A percentile compares a stretch with the other conserved stretches of the same genome.
Evolutionary conservation across 208 protist species (phyloP).

Genomic region (Acanthamoeba royreba): DNA sequence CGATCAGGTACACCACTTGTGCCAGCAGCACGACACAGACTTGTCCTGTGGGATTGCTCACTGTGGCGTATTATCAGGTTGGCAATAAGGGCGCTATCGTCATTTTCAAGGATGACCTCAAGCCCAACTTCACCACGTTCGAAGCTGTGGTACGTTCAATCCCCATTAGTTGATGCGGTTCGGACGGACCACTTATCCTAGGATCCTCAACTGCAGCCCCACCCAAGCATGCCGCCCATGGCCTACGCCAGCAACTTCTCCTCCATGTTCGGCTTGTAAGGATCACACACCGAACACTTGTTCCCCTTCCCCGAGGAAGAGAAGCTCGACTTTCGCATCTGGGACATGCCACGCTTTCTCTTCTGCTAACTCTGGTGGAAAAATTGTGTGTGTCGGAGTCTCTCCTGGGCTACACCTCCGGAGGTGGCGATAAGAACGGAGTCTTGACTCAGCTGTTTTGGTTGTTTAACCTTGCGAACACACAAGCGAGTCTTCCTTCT

Average conservation of each 20-base stretch:
- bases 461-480: too few relatives aligned
- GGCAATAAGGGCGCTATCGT: slow-evolving; percentile 86
- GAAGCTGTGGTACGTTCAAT: slow-evolving; percentile 56
- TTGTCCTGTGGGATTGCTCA: neutral
- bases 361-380: too few relatives aligned
- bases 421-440: too few relatives aligned
- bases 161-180: neutral
- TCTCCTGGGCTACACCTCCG: too few relatives aligned
- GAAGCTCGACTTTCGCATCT: too few relatives aligned
- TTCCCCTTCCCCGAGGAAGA: too few relatives aligned
- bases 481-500: too few relatives aligned
- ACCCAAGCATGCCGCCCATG: slow-evolving; percentile 76
- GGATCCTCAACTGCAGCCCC: slow-evolving; percentile 51
- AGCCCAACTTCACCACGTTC: slow-evolving; percentile 68
- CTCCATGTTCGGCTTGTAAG: slow-evolving; percentile 13
- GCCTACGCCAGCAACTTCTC: slow-evolving; percentile 63
- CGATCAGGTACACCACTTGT: slow-evolving; percentile 79
- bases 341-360: too few relatives aligned
- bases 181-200: neutral
- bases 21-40: neutral
- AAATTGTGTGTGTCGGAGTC: too few relatives aligned
- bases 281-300: too few relatives aligned
- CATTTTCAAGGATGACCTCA: slow-evolving; percentile 56
- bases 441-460: too few relatives aligned
- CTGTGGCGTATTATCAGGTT: slow-evolving; percentile 26